Percentiles rank a stretch among this genome's conserved stretches.
Conservation (phyloP, 148 eudicot genomes). For the Vaccinium myrtillus region DNA sequence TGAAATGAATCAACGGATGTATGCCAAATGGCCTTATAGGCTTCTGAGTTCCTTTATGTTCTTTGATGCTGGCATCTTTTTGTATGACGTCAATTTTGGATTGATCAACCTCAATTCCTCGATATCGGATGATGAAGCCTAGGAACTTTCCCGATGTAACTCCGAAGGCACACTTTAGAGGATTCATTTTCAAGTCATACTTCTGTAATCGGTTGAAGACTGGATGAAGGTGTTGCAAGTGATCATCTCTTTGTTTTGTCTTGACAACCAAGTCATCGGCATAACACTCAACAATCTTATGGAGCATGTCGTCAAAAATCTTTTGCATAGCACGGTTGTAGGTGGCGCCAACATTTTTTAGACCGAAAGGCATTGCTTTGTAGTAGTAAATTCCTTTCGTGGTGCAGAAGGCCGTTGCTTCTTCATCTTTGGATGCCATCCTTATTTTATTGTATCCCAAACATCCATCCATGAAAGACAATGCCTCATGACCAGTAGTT, state of each 20-base stretch:
- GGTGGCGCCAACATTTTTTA: conserved; percentile 14
- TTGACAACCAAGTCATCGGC: conserved; percentile 20
- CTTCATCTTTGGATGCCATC: background rate
- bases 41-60: conserved; percentile 14
- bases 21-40: conserved; percentile 12
- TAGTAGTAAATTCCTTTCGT: conserved; percentile 7
- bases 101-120: conserved; percentile 23
- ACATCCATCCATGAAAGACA: background rate
- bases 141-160: conserved; percentile 14
- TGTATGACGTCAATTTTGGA: conserved; percentile 16
- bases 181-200: conserved; percentile 21
- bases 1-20: conserved; percentile 22
- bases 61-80: background rate
- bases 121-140: background rate
- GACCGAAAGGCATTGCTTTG: conserved; percentile 21
- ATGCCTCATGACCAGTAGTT: background rate
- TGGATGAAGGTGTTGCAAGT: background rate
- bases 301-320: conserved; percentile 20
- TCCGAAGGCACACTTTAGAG: conserved; percentile 19
- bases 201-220: background rate
- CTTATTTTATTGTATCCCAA: background rate
- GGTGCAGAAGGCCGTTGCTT: background rate
- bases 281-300: conserved; percentile 17
- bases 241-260: background rate
- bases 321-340: conserved; percentile 18